Percentiles rank a stretch among this genome's conserved stretches.
Evolutionary conservation across 2,329 filamentous ascomycete genomes (phyloP).

Genomic region (Purpureocillium lavendulum): DNA sequence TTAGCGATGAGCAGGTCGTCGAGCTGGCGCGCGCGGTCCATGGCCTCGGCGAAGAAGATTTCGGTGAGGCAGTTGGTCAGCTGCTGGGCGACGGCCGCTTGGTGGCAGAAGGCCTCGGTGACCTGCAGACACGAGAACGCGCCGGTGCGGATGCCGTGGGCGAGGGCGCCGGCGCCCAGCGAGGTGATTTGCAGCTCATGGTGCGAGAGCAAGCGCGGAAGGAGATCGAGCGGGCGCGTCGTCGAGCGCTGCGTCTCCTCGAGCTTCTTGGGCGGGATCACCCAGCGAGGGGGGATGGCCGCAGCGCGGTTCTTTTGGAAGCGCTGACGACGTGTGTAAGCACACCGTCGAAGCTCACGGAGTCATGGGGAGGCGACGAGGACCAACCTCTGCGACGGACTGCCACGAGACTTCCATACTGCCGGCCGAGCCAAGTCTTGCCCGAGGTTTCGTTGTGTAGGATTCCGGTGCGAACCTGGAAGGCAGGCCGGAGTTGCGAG

Average conservation of each 20-base stretch:
- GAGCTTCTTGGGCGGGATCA: constrained; percentile 6
- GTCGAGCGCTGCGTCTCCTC: constrained; percentile 7
- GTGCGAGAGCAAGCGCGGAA: constrained; percentile 8
- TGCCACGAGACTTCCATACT: constrained; percentile 3
- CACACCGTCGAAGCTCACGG: too few relatives aligned
- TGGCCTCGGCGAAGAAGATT: constrained; percentile 39
- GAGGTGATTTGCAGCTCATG: constrained; percentile 14
- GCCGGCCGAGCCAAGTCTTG: not conserved
- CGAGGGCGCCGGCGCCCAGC: constrained; percentile 8
- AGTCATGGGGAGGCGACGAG: too few relatives aligned
- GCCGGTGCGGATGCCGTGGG: constrained; percentile 8
- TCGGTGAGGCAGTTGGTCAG: constrained; percentile 34
- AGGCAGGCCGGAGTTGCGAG: too few relatives aligned
- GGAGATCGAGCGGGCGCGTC: constrained; percentile 4
- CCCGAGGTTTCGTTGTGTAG: too few relatives aligned
- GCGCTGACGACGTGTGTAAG: not conserved
- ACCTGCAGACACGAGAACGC: constrained; percentile 15
- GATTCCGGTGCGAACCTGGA: too few relatives aligned
- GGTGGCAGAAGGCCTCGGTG: constrained; percentile 16
- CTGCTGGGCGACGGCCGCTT: constrained; percentile 19
- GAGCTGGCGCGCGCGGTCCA: constrained; percentile 31
- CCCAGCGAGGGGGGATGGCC: constrained; percentile 7
- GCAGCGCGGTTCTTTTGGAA: constrained; percentile 4
- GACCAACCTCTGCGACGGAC: constrained; percentile 6
- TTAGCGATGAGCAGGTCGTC: constrained; percentile 24